Percentiles rank a stretch among this genome's conserved stretches.
These are phyloP conservation scores for Rhypophila decipiens DNA, from an alignment of 495 filamentous ascomycete species.

Conservation along the genomic window DNA sequence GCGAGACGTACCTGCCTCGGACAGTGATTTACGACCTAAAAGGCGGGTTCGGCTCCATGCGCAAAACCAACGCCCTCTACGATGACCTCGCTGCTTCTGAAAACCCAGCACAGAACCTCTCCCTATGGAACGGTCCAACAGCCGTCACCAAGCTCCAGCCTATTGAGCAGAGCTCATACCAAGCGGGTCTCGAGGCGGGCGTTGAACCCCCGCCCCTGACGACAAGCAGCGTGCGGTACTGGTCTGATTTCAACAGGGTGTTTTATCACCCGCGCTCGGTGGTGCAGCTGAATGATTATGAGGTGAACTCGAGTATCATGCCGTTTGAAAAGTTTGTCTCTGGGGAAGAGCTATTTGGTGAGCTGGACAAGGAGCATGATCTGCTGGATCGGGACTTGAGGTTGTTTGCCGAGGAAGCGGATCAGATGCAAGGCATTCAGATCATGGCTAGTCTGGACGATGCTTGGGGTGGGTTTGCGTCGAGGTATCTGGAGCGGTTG, in stretches of 20 bases:
- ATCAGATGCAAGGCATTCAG: constrained; percentile 84
- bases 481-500: constrained; percentile 71
- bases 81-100: constrained; percentile 56
- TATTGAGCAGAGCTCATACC: constrained; percentile 68
- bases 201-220: constrained; percentile 55
- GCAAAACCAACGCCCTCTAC: constrained; percentile 84
- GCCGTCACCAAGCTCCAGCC: constrained; percentile 57
- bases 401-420: constrained; percentile 85
- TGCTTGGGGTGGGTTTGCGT: constrained; percentile 88
- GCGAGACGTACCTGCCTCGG: constrained; percentile 87
- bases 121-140: constrained; percentile 61
- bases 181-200: constrained; percentile 67
- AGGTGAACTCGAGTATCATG: constrained; percentile 65
- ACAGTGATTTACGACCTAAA: constrained; percentile 95
- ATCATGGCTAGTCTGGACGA: constrained; percentile 73
- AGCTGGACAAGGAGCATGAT: constrained; percentile 78
- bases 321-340: constrained; percentile 77
- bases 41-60: constrained; percentile 79
- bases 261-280: constrained; percentile 90
- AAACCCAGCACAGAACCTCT: constrained; percentile 36
- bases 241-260: constrained; percentile 89
- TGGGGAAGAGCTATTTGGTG: constrained; percentile 77
- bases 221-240: constrained; percentile 72
- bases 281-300: constrained; percentile 82
- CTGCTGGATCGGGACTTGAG: constrained; percentile 83